Percentiles rank a stretch among this genome's conserved stretches.
Conservation (phyloP, 2,329 filamentous ascomycete species). For the Paradendryphiella salina region DNA sequence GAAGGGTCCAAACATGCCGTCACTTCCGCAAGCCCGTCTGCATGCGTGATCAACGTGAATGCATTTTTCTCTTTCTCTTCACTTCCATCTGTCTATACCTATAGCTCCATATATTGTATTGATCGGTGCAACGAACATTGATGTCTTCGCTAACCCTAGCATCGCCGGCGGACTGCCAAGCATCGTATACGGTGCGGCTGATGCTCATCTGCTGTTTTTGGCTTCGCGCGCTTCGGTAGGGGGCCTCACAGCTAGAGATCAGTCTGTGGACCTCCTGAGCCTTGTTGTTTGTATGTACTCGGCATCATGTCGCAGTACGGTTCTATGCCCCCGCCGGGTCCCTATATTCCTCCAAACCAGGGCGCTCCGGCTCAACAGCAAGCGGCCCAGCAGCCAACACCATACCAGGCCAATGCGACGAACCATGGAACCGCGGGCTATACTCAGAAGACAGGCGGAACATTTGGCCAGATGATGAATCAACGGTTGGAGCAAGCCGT, state of each 20-base stretch:
- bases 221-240: constrained; percentile 7
- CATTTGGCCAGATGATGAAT: constrained; percentile 41
- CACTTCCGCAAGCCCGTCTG: constrained; percentile 1
- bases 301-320: constrained; percentile 40
- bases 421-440: constrained; percentile 19
- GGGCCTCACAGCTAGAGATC: background rate
- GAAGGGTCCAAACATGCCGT: constrained; percentile 10
- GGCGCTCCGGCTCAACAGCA: constrained; percentile 24
- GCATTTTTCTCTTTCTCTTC: too few relatives aligned
- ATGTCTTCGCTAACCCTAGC: constrained; percentile 11
- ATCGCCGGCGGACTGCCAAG: constrained; percentile 16
- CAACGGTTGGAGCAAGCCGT: constrained; percentile 33
- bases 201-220: constrained; percentile 2
- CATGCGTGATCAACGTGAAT: background rate
- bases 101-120: background rate
- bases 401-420: constrained; percentile 24
- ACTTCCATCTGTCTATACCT: too few relatives aligned
- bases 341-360: constrained; percentile 33
- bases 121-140: background rate
- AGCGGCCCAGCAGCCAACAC: constrained; percentile 19
- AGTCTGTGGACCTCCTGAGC: too few relatives aligned
- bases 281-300: background rate
- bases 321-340: constrained; percentile 33
- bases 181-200: constrained; percentile 19
- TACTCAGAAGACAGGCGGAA: constrained; percentile 26